These are phyloP conservation scores for Nakazawaea wickerhamii DNA, from an alignment of 805 yeast genomes.

Conservation along the genomic window DNA sequence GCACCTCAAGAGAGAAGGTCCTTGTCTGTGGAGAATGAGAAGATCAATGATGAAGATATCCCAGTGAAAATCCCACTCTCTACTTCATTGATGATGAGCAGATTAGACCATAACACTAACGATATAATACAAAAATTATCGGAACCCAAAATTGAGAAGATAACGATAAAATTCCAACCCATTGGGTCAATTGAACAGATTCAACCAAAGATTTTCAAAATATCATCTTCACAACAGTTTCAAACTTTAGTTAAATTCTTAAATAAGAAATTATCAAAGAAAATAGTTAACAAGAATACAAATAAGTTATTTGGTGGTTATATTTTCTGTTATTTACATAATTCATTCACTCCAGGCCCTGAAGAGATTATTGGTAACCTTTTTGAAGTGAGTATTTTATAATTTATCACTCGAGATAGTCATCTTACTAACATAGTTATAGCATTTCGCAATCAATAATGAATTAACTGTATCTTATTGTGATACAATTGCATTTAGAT, in stretches of 20 bases:
- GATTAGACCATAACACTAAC: constrained; percentile 20
- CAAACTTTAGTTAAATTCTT: constrained; percentile 42
- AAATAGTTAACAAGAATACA: neutral
- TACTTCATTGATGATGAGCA: constrained; percentile 23
- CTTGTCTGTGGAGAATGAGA: neutral
- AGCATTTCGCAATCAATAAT: constrained; percentile 30
- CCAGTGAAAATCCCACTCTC: constrained; percentile 25
- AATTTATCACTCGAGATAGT: neutral
- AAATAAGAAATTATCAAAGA: constrained; percentile 30
- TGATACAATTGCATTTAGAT: constrained; percentile 42
- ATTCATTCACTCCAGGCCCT: constrained; percentile 40
- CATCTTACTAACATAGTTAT: constrained; percentile 6
- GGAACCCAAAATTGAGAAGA: constrained; percentile 22
- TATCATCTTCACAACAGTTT: constrained; percentile 41
- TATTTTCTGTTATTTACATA: constrained; percentile 38
- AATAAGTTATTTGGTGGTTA: constrained; percentile 15
- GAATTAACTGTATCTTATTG: constrained; percentile 42
- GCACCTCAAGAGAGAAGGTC: neutral
- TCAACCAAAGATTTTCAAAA: constrained; percentile 44
- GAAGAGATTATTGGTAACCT: constrained; percentile 37
- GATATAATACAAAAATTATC: constrained; percentile 15
- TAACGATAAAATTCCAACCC: constrained; percentile 51
- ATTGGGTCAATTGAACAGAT: constrained; percentile 53
- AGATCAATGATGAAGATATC: constrained; percentile 13
- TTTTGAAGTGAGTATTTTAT: constrained; percentile 19